Conservation (phyloP, 106 monocot genomes). For the Apostasia ramifera region DNA sequence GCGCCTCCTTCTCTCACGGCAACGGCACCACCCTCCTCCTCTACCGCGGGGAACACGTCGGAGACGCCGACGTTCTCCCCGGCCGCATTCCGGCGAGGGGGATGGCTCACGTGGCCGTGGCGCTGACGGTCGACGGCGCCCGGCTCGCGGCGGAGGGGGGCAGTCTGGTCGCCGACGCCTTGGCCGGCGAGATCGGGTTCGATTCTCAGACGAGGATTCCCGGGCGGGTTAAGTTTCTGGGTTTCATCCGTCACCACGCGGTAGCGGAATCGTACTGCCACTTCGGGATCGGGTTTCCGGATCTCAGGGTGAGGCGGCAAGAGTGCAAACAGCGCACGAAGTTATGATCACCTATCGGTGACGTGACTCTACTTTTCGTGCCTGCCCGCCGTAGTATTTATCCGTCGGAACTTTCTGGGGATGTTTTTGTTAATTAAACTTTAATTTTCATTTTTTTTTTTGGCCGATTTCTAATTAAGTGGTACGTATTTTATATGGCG, state of each 20-base stretch:
- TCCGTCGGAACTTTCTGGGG: too few relatives aligned
- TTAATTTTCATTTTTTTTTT: too few relatives aligned
- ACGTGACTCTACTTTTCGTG: too few relatives aligned
- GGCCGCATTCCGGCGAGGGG: slow-evolving; percentile 44
- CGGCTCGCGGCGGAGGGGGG: slow-evolving; percentile 12
- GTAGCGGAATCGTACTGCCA: slow-evolving; percentile 38
- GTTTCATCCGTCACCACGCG: slow-evolving; percentile 32
- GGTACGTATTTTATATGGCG: too few relatives aligned
- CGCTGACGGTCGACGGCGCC: slow-evolving; percentile 27
- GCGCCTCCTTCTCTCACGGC: slow-evolving; percentile 38
- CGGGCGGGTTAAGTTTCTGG: slow-evolving; percentile 32
- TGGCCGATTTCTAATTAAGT: too few relatives aligned
- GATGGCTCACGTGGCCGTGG: slow-evolving; percentile 9
- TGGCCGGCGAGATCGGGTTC: slow-evolving; percentile 23
- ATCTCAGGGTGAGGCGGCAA: slow-evolving; percentile 23
- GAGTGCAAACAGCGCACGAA: slow-evolving; percentile 20
- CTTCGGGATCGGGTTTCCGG: slow-evolving; percentile 23
- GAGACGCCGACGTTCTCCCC: slow-evolving; percentile 33
- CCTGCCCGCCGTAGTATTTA: too few relatives aligned
- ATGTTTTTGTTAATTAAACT: too few relatives aligned
- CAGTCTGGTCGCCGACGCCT: slow-evolving; percentile 22
- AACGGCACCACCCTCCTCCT: slow-evolving; percentile 23
- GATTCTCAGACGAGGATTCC: slow-evolving; percentile 28
- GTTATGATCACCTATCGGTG: background rate
- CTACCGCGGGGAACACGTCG: slow-evolving; percentile 37